Percentiles rank a stretch among this genome's conserved stretches.
These are phyloP conservation scores for Aspergillus quadricinctus DNA, from an alignment of 2,329 filamentous ascomycete genomes.

Conservation along the genomic window DNA sequence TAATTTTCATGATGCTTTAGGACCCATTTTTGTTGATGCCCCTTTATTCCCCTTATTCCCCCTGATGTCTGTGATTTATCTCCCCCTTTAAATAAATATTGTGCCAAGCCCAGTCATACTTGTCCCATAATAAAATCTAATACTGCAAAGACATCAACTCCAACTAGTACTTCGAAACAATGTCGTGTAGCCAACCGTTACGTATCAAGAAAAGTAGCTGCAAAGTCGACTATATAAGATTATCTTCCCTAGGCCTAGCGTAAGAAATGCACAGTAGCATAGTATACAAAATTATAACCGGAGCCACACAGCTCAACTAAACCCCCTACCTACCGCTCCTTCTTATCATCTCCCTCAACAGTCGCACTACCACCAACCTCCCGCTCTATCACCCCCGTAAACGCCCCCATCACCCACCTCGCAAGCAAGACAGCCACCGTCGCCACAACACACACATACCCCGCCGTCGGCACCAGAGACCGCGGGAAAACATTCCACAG, in stretches of 20 bases:
- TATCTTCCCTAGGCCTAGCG: neutral
- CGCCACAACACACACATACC: constrained; percentile 63
- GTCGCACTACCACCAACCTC: neutral
- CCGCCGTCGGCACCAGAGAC: constrained; percentile 68
- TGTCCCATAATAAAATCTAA: neutral
- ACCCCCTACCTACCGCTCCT: constrained; percentile 11
- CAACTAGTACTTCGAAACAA: neutral
- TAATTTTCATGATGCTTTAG: neutral
- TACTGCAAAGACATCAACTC: neutral
- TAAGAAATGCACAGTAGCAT: neutral
- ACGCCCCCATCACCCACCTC: constrained; percentile 21
- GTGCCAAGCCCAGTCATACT: neutral
- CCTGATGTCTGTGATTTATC: constrained; percentile 1
- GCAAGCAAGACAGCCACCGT: constrained; percentile 47
- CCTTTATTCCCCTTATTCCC: constrained; percentile 6
- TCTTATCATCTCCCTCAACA: constrained; percentile 6
- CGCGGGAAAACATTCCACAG: constrained; percentile 72
- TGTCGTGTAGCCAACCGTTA: neutral
- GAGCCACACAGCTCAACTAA: neutral
- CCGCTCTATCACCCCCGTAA: constrained; percentile 19
- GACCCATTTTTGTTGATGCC: neutral
- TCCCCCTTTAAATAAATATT: neutral
- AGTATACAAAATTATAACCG: neutral
- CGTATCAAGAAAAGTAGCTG: neutral
- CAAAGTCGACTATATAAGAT: neutral